Conservation (phyloP, 2,329 filamentous ascomycete species). For the Gaeumannomyces tritici region DNA sequence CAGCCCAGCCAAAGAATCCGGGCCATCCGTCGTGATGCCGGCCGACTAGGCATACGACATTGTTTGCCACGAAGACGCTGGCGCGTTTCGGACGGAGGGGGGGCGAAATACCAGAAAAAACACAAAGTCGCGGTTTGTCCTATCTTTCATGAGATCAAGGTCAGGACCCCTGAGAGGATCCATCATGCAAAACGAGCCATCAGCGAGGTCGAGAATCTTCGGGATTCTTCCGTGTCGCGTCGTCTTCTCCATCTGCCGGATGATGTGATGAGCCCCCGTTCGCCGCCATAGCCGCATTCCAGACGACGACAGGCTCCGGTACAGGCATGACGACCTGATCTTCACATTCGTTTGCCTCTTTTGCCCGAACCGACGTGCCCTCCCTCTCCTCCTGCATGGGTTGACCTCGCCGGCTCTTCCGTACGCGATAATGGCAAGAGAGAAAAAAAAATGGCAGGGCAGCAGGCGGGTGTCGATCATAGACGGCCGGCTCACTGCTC, state of each 20-base stretch:
- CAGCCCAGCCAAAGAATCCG: no score
- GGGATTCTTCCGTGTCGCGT: not conserved
- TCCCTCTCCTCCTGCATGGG: no score
- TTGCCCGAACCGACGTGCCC: no score
- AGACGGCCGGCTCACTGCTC: not conserved
- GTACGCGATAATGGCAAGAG: no score
- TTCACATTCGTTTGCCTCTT: not conserved
- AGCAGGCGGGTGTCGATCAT: not conserved
- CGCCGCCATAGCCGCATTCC: not conserved
- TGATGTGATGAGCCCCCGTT: not conserved
- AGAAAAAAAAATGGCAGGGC: not conserved
- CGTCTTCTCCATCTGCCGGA: not conserved
- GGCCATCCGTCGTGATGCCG: no score
- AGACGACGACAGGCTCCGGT: not conserved
- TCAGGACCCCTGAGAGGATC: not conserved
- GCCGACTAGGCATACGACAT: not conserved
- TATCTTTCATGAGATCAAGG: not conserved
- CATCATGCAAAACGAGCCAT: no score
- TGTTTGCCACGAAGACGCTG: not conserved
- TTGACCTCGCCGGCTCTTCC: no score
- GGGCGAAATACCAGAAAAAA: no score
- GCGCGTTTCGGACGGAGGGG: not conserved
- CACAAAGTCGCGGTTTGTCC: no score
- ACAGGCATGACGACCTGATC: not conserved
- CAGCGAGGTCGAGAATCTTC: not conserved